Evolutionary conservation across 495 filamentous ascomycete species (phyloP).

Genomic region (Barbatosphaeria neglecta): DNA sequence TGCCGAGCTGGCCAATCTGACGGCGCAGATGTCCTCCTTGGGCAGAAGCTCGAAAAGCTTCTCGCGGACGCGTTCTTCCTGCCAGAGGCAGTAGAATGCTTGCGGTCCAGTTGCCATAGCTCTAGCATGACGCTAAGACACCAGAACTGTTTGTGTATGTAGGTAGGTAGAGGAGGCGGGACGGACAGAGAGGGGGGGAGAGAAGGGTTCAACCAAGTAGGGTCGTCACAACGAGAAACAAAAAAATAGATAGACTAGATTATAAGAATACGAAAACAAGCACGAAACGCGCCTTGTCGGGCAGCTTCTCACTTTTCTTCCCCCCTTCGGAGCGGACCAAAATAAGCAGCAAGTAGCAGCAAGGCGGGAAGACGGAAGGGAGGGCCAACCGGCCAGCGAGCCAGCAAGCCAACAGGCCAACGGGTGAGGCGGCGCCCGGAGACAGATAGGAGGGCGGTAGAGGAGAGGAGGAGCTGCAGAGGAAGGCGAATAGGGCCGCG

Average conservation of each 20-base stretch:
- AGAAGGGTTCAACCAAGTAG: not conserved
- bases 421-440: not conserved
- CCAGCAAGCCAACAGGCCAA: too few species aligned
- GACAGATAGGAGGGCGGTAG: not conserved
- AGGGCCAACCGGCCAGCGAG: too few species aligned
- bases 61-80: conserved; percentile 36
- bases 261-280: not conserved
- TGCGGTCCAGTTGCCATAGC: conserved; percentile 35
- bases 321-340: not conserved
- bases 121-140: conserved; percentile 30
- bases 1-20: conserved; percentile 37
- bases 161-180: not conserved
- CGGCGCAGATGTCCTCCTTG: conserved; percentile 35
- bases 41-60: conserved; percentile 37
- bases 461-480: not conserved
- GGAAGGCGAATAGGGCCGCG: not conserved
- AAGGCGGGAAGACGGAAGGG: too few species aligned
- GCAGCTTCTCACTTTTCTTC: not conserved
- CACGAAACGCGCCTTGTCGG: too few species aligned
- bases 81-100: conserved; percentile 43
- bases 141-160: conserved; percentile 1
- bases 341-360: not conserved
- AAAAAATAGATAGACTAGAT: too few species aligned
- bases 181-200: not conserved
- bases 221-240: not conserved